These are phyloP conservation scores for Lippia alba DNA, from an alignment of 305 asterid genomes.

Conservation along the genomic window DNA sequence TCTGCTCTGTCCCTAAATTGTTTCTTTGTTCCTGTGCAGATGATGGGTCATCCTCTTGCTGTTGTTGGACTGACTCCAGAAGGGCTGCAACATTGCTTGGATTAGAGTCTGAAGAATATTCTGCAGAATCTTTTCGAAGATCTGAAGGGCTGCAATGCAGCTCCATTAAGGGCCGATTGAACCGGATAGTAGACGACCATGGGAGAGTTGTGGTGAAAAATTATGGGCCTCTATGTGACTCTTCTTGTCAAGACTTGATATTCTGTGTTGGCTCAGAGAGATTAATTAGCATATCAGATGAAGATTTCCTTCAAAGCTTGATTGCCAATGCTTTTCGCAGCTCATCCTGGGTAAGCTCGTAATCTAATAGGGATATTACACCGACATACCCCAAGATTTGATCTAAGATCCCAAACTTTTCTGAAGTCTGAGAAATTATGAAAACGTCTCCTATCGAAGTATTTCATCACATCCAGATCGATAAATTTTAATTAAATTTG, in stretches of 20 bases:
- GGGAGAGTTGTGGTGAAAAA: conserved; percentile 64
- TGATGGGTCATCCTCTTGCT: conserved; percentile 79
- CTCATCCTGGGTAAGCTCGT: conserved; percentile 61
- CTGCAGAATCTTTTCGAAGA: conserved; percentile 31
- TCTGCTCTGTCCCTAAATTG: background rate
- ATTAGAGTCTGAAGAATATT: conserved; percentile 41
- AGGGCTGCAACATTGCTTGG: conserved; percentile 71
- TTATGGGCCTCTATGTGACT: conserved; percentile 54
- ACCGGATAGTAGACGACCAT: conserved; percentile 51
- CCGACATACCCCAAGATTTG: too few relatives aligned
- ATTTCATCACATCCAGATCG: background rate
- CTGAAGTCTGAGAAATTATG: too few relatives aligned
- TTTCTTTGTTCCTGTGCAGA: conserved; percentile 46
- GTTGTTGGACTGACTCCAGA: conserved; percentile 79
- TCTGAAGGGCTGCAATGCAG: conserved; percentile 29
- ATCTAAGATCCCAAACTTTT: too few relatives aligned
- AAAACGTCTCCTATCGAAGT: too few relatives aligned
- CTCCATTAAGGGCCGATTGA: conserved; percentile 39
- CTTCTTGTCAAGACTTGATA: conserved; percentile 58
- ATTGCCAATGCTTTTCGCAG: conserved; percentile 51
- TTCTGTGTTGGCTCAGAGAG: conserved; percentile 47
- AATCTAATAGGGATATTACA: background rate
- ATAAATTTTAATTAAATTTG: too few relatives aligned
- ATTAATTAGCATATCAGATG: conserved; percentile 50
- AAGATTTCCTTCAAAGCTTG: conserved; percentile 56